phyloP scores from a whole-genome alignment of 2,329 filamentous ascomycete genomes.

The Colletotrichum chrysophilum region DNA sequence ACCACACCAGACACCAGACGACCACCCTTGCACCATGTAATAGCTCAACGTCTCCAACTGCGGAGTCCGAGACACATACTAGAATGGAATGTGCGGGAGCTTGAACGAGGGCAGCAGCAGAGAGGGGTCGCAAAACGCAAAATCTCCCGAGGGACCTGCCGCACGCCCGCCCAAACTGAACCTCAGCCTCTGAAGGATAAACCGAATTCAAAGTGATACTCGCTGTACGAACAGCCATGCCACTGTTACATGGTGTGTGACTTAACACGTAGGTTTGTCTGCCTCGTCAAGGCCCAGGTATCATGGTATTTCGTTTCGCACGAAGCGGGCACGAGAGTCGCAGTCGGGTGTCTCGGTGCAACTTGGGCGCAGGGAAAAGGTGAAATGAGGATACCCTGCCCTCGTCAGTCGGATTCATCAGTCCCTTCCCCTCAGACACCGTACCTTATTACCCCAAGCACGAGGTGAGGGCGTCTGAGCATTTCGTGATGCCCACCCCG shows the following conservation, averaged over 20 bases:
- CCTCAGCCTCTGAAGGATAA: background rate
- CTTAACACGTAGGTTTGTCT: background rate
- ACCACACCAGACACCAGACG: background rate
- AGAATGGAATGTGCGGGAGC: conserved; percentile 9
- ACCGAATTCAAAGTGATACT: background rate
- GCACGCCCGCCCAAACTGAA: background rate
- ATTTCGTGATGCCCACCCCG: background rate
- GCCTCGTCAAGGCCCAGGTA: background rate
- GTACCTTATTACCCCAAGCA: background rate
- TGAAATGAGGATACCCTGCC: background rate
- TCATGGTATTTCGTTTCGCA: background rate
- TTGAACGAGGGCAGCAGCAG: background rate
- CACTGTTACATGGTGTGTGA: conserved; percentile 8
- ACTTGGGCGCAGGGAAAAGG: background rate
- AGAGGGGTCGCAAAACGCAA: conserved; percentile 7
- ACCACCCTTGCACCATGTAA: background rate
- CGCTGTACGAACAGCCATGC: background rate
- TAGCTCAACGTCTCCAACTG: conserved; percentile 15
- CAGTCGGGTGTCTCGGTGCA: conserved; percentile 15
- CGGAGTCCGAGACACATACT: conserved; percentile 11
- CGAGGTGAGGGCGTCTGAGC: background rate
- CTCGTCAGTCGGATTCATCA: background rate
- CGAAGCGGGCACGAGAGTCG: background rate
- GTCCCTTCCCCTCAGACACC: background rate
- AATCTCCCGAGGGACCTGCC: background rate